Percentiles rank a stretch among this genome's conserved stretches.
Conservation (phyloP, 805 yeast genomes). For the Metahyphopichia silvanorum region DNA sequence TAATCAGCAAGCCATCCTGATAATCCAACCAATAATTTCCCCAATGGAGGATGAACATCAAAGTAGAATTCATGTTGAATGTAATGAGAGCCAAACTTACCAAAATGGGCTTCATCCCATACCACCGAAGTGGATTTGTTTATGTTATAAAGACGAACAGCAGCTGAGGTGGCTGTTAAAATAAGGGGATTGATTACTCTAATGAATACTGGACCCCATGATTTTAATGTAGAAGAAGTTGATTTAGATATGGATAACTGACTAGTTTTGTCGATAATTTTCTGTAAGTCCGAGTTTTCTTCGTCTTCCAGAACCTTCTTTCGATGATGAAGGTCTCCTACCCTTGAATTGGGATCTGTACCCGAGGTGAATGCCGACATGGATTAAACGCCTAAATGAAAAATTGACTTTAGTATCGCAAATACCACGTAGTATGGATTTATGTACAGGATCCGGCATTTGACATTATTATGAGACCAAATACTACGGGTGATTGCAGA, state of each 20-base stretch:
- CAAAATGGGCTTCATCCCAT: constrained; percentile 98
- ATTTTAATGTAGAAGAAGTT: background rate
- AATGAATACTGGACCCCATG: constrained; percentile 5
- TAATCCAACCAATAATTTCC: constrained; percentile 87
- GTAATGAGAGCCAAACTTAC: constrained; percentile 92
- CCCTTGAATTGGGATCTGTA: too few relatives aligned
- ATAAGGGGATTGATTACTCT: constrained; percentile 24
- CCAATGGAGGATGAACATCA: constrained; percentile 97
- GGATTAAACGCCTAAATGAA: too few relatives aligned
- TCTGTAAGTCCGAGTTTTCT: constrained; percentile 2
- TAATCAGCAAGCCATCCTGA: constrained; percentile 85
- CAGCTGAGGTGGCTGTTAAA: constrained; percentile 33
- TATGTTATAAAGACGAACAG: constrained; percentile 70
- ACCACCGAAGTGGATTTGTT: constrained; percentile 74
- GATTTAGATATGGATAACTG: background rate
- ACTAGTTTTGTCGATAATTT: constrained; percentile 4
- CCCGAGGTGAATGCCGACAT: too few relatives aligned
- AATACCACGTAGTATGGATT: too few relatives aligned
- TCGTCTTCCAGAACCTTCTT: background rate
- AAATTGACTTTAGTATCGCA: too few relatives aligned
- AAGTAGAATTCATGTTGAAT: constrained; percentile 85
- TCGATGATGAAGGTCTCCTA: too few relatives aligned
- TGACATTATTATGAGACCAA: too few relatives aligned
- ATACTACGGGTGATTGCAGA: too few relatives aligned
- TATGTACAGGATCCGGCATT: too few relatives aligned